These are phyloP conservation scores for Heliamphora exappendiculata DNA, from an alignment of 148 eudicot species.

Conservation along the genomic window DNA sequence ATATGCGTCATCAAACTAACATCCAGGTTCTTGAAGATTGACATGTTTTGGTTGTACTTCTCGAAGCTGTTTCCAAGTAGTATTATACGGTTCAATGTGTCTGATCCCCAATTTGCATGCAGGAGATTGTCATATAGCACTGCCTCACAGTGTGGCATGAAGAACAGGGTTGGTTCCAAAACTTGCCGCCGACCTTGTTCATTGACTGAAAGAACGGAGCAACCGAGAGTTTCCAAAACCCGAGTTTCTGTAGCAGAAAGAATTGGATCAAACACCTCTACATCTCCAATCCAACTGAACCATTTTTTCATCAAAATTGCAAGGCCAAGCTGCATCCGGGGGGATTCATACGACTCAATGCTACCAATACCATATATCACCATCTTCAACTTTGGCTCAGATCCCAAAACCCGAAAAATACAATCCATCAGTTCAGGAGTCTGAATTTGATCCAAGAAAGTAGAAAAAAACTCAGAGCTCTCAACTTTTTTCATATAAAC, in stretches of 20 bases:
- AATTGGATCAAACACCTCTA: slow-evolving; percentile 78
- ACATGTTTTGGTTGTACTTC: slow-evolving; percentile 41
- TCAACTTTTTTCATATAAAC: slow-evolving; percentile 45
- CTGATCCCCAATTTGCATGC: slow-evolving; percentile 52
- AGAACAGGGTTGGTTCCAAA: slow-evolving; percentile 52
- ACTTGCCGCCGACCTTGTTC: slow-evolving; percentile 65
- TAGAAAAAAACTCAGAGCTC: slow-evolving; percentile 43
- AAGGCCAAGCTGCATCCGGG: slow-evolving; percentile 64
- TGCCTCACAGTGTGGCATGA: slow-evolving; percentile 90
- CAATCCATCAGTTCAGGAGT: slow-evolving; percentile 26
- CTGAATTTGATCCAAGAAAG: slow-evolving; percentile 43
- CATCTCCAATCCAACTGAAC: slow-evolving; percentile 58
- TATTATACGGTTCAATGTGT: slow-evolving; percentile 33
- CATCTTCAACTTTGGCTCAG: slow-evolving; percentile 56
- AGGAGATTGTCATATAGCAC: slow-evolving; percentile 70
- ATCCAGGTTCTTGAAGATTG: slow-evolving; percentile 31
- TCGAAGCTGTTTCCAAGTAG: slow-evolving; percentile 72
- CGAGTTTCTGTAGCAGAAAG: slow-evolving; percentile 54
- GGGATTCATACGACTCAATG: slow-evolving; percentile 64
- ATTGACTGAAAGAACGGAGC: slow-evolving; percentile 51
- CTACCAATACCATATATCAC: slow-evolving; percentile 81
- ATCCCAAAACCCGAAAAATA: slow-evolving; percentile 40
- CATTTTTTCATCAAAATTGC: slow-evolving; percentile 66
- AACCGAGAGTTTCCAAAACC: slow-evolving; percentile 58
- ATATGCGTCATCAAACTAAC: slow-evolving; percentile 43